Evolutionary conservation across 768 basidiomycete species (phyloP).

Genomic region (Termitomyces sp.): DNA sequence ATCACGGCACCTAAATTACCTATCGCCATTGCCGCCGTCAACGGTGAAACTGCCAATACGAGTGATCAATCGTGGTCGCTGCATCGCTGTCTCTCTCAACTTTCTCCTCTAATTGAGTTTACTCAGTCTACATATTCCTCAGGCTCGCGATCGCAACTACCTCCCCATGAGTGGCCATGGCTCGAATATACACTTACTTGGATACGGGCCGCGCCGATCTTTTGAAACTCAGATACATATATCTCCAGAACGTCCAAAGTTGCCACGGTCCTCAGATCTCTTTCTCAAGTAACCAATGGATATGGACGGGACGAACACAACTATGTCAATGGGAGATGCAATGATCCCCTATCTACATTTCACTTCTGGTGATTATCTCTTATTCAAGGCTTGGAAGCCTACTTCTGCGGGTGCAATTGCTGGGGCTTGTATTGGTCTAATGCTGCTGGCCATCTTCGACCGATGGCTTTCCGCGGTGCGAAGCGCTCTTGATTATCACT

Average conservation of each 20-base stretch:
- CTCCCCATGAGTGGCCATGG: too few species aligned
- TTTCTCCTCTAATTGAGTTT: too few species aligned
- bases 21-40: background rate
- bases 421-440: constrained; percentile 71
- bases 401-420: constrained; percentile 65
- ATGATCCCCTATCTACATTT: constrained; percentile 77
- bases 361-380: constrained; percentile 55
- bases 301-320: constrained; percentile 5
- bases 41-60: background rate
- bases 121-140: too few species aligned
- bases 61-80: background rate
- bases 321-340: constrained; percentile 15
- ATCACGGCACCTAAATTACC: background rate
- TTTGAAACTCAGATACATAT: background rate
- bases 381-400: constrained; percentile 69
- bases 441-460: constrained; percentile 67
- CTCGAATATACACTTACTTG: too few species aligned
- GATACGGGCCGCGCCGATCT: background rate
- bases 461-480: constrained; percentile 63
- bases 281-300: constrained; percentile 1
- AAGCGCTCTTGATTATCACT: constrained; percentile 47
- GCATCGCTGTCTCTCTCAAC: too few species aligned
- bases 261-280: background rate
- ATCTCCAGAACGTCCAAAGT: background rate
- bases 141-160: too few species aligned